Base-by-base conservation (phyloP, 2,329 filamentous ascomycete species). In the Cordyceps militaris region DNA sequence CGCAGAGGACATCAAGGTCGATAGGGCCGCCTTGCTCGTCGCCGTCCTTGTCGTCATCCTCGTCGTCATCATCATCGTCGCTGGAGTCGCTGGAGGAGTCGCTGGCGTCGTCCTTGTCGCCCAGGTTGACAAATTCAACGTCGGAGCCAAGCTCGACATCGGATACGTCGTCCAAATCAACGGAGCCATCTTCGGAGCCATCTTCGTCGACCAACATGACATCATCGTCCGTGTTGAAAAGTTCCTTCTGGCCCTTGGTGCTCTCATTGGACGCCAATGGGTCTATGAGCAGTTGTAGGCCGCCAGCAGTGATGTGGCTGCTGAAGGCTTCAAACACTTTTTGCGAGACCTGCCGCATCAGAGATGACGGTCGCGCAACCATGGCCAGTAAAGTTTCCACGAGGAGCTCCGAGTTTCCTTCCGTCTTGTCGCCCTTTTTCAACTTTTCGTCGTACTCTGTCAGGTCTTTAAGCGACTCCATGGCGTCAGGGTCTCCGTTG, bases 321-420 rank as follows among this genome's bases (percentile, higher is more conserved):
- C 89, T 87, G 69, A 96, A 96, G 1, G 87, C 85, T 24, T 86
- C 82, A 68, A 97, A 97, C 0, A 96, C 91, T 66, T 94, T 88
- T 67, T 93, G 86, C 6, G 91, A 90, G 55, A 95, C 86, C 65
- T 92, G 90, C 30, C 91, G 84, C 76, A 96, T 89, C 53, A 97
- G 77, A 10, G 86, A 84, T 1, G 92, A 96, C 3, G 87, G 89
- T 61, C 91, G 90, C 0, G 91, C 89, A 2, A 95, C 83, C 74
- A 97, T 91, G 54, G 90, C 89, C n/a, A 97, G 77, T 8, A 99
- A 73, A 53, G 97, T 88, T 66, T 97, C 94, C 2, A 97, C 85
- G 9, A 97, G 73, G 26, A 90, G 80, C 66, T 89, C 85, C 0
- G 90, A 88, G 11, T 78, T 77, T 7, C 80, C 82, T 1, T 75